These are phyloP conservation scores for Zymoseptoria crescenta DNA, from an alignment of 2,329 filamentous ascomycete species.

Conservation along the genomic window DNA sequence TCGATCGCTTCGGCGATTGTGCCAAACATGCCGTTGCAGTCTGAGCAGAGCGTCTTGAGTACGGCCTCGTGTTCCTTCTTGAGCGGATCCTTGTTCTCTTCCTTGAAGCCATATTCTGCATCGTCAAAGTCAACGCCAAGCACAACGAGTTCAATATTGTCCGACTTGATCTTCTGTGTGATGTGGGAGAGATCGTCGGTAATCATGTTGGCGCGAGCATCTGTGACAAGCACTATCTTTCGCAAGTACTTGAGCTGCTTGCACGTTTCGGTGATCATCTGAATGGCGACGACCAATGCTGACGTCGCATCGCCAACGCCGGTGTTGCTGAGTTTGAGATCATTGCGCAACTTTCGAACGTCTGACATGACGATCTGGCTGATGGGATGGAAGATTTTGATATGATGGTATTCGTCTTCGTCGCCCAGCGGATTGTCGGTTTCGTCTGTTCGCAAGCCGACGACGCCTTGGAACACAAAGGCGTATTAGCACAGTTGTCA, in stretches of 20 bases:
- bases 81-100: constrained; percentile 66
- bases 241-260: constrained; percentile 69
- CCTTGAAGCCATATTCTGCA: constrained; percentile 78
- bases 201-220: constrained; percentile 67
- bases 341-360: constrained; percentile 55
- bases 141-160: constrained; percentile 69
- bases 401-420: constrained; percentile 69
- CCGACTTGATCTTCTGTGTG: constrained; percentile 62
- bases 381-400: constrained; percentile 60
- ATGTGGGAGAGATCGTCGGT: constrained; percentile 64
- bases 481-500: no score
- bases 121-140: constrained; percentile 93
- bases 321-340: constrained; percentile 60
- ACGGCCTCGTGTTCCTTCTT: constrained; percentile 71
- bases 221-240: constrained; percentile 77
- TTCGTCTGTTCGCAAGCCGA: constrained; percentile 72
- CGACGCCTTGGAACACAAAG: constrained; percentile 43
- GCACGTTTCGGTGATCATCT: constrained; percentile 74
- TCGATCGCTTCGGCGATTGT: constrained; percentile 79
- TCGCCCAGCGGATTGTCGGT: constrained; percentile 61
- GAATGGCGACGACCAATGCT: constrained; percentile 73
- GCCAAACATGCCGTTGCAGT: constrained; percentile 67
- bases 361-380: constrained; percentile 62
- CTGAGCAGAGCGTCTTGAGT: constrained; percentile 57
- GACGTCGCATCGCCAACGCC: constrained; percentile 74